A percentile compares a stretch with the other conserved stretches of the same genome.
These are phyloP conservation scores for Quercus tomentella DNA, from an alignment of 331 rosid species.

Conservation along the genomic window DNA sequence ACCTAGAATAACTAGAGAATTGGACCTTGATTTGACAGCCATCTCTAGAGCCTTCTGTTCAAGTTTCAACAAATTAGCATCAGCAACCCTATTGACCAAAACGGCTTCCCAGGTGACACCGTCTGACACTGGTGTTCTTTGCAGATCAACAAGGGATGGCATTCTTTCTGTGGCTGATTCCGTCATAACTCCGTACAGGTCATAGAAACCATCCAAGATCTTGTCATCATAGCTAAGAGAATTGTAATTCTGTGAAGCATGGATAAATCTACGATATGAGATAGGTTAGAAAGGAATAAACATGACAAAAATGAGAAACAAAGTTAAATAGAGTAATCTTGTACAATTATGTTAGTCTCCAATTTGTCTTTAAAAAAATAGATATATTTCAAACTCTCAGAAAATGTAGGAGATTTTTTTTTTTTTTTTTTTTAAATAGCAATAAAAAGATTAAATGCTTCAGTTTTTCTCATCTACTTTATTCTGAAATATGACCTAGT, in stretches of 20 bases:
- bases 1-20: constrained; percentile 43
- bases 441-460: neutral
- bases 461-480: neutral
- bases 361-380: neutral
- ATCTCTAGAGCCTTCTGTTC: constrained; percentile 74
- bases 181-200: constrained; percentile 72
- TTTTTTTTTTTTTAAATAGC: neutral
- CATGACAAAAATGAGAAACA: constrained; percentile 30
- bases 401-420: neutral
- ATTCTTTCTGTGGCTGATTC: constrained; percentile 62
- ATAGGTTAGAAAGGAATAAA: constrained; percentile 62
- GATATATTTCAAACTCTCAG: neutral
- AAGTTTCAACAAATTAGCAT: constrained; percentile 78
- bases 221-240: constrained; percentile 95
- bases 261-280: constrained; percentile 91
- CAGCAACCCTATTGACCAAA: constrained; percentile 85
- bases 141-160: constrained; percentile 95
- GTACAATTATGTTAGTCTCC: neutral
- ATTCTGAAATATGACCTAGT: neutral
- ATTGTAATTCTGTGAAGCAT: constrained; percentile 97
- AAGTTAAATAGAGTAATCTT: neutral
- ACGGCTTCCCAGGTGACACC: constrained; percentile 90
- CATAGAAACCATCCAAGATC: constrained; percentile 95
- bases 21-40: constrained; percentile 52
- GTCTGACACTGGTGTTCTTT: constrained; percentile 71